These are phyloP conservation scores for Fusarium cyanostomum DNA, from an alignment of 2,329 filamentous ascomycete genomes.

Conservation along the genomic window DNA sequence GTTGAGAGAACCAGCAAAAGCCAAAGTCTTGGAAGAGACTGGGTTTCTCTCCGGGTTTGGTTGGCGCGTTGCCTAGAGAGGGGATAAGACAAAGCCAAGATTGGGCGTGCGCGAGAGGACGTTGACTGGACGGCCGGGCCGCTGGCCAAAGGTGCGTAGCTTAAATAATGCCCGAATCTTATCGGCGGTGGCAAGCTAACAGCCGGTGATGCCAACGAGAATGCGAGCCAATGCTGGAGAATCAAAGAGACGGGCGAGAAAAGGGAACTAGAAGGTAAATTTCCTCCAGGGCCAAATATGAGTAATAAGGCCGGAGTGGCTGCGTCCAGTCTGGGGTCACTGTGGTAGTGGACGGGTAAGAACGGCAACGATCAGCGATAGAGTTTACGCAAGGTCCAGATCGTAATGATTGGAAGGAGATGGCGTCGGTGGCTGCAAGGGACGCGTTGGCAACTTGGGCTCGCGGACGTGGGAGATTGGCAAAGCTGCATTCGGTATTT, in stretches of 20 bases:
- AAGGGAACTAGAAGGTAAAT: too few species aligned
- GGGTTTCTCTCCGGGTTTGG: background rate
- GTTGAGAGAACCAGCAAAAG: background rate
- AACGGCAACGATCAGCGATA: too few species aligned
- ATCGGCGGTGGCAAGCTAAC: background rate
- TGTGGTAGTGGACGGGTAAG: too few species aligned
- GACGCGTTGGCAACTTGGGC: too few species aligned
- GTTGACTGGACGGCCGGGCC: background rate
- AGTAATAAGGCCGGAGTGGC: too few species aligned
- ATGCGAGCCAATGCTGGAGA: background rate
- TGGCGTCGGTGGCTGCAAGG: too few species aligned
- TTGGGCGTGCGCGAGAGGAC: background rate
- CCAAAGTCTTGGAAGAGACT: background rate
- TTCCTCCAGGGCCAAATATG: too few species aligned
- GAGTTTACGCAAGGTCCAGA: too few species aligned
- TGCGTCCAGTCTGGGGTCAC: too few species aligned
- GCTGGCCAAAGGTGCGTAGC: background rate
- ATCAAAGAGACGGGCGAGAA: background rate
- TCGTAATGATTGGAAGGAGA: too few species aligned
- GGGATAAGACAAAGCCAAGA: background rate
- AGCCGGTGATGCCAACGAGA: background rate
- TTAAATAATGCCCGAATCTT: background rate
- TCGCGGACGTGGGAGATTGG: too few species aligned
- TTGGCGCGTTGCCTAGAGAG: background rate
- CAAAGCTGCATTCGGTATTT: too few species aligned